A percentile compares a stretch with the other conserved stretches of the same genome.
Evolutionary conservation across 306 rosid species (phyloP).

Genomic region (Pyrus pyrifolia): DNA sequence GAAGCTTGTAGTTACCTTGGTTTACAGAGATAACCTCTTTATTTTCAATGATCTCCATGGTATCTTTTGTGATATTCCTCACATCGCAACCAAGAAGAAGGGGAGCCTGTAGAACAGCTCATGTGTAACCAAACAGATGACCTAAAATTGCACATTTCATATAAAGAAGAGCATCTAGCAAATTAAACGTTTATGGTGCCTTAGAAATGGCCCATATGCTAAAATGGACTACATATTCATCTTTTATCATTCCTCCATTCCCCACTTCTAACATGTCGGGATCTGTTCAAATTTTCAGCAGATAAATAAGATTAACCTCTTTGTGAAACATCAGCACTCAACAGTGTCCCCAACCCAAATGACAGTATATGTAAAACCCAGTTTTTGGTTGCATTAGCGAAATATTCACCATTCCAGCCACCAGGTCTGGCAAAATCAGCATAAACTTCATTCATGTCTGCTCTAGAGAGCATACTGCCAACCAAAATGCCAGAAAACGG

Average conservation of each 20-base stretch:
- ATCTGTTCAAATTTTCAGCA: conserved; percentile 40
- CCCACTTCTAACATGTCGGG: conserved; percentile 99
- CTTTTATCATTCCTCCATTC: conserved; percentile 87
- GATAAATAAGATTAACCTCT: background rate
- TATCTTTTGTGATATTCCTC: conserved; percentile 68
- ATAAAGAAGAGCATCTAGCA: background rate
- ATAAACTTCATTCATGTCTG: conserved; percentile 74
- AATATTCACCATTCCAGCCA: conserved; percentile 86
- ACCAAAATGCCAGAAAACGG: background rate
- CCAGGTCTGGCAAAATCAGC: conserved; percentile 83
- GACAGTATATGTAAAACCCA: background rate
- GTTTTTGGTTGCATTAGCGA: background rate
- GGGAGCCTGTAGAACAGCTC: conserved; percentile 71
- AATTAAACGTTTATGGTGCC: conserved; percentile 29
- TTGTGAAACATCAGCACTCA: background rate
- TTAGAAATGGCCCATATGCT: conserved; percentile 96
- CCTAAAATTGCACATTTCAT: background rate
- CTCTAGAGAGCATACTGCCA: conserved; percentile 76
- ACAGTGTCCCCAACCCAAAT: background rate
- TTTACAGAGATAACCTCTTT: conserved; percentile 76
- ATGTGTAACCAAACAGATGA: conserved; percentile 4
- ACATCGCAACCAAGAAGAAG: conserved; percentile 96
- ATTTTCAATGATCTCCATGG: conserved; percentile 52
- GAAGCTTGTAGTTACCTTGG: conserved; percentile 40
- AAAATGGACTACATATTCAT: conserved; percentile 86